phyloP scores from a whole-genome alignment of 2,329 filamentous ascomycete species.

The Claviceps cyperi region DNA sequence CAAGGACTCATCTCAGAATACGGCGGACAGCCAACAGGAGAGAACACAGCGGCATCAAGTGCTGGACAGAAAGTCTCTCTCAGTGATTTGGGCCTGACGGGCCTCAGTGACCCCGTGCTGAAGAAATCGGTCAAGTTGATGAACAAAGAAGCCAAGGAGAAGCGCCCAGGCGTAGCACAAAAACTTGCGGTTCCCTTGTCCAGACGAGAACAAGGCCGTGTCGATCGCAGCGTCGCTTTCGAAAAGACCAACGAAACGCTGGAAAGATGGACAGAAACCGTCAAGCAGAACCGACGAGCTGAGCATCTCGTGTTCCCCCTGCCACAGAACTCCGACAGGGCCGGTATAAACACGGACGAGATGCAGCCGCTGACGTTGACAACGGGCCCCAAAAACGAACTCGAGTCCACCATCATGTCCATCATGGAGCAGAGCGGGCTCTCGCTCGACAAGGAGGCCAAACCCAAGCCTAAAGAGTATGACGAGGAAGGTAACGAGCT shows the following conservation, averaged over 20 bases:
- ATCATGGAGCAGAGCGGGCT: slow-evolving; percentile 87
- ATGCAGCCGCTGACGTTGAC: slow-evolving; percentile 49
- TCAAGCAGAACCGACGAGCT: slow-evolving; percentile 82
- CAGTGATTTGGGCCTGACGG: slow-evolving; percentile 57
- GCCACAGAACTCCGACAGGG: slow-evolving; percentile 50
- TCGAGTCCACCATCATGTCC: slow-evolving; percentile 72
- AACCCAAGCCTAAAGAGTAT: slow-evolving; percentile 44
- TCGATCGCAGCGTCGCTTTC: slow-evolving; percentile 72
- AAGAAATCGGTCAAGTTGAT: slow-evolving; percentile 70
- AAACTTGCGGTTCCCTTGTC: slow-evolving; percentile 74
- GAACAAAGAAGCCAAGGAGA: slow-evolving; percentile 43
- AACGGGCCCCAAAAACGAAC: slow-evolving; percentile 55
- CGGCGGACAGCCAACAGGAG: slow-evolving; percentile 46
- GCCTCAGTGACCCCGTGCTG: slow-evolving; percentile 57
- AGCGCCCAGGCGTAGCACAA: slow-evolving; percentile 31
- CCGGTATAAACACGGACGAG: slow-evolving; percentile 45
- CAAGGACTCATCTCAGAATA: slow-evolving; percentile 57
- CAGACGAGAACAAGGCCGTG: slow-evolving; percentile 70
- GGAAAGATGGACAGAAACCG: slow-evolving; percentile 83
- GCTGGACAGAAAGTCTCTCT: slow-evolving; percentile 56
- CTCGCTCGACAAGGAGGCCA: slow-evolving; percentile 30
- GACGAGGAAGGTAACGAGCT: slow-evolving; percentile 59
- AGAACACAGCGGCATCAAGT: slow-evolving; percentile 24
- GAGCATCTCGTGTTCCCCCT: slow-evolving; percentile 86
- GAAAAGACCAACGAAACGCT: slow-evolving; percentile 86